phyloP scores from a whole-genome alignment of 2,329 filamentous ascomycete genomes.

The Diaporthe amygdali region DNA sequence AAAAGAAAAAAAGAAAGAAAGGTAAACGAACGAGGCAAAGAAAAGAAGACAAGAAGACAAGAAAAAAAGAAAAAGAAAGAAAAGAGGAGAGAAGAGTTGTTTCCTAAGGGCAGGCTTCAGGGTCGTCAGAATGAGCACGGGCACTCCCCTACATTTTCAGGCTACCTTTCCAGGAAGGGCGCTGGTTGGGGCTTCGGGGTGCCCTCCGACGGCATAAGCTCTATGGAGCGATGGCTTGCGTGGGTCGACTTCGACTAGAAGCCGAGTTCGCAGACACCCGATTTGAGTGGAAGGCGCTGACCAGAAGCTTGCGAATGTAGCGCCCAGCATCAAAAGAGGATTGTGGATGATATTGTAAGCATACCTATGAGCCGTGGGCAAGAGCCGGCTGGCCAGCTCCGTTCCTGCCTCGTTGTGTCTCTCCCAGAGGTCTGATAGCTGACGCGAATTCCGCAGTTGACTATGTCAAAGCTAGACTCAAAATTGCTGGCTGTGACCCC shows the following conservation, averaged over 20 bases:
- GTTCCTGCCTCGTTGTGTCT: not conserved
- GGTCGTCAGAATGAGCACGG: not conserved
- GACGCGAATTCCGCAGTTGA: slow-evolving; percentile 45
- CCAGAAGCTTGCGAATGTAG: not conserved
- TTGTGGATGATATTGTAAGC: slow-evolving; percentile 69
- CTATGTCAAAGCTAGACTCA: slow-evolving; percentile 77
- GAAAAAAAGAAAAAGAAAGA: no score
- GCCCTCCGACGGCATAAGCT: not conserved
- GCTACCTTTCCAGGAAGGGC: not conserved
- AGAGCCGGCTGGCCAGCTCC: not conserved
- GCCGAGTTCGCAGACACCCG: not conserved
- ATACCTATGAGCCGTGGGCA: no score
- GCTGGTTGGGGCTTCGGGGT: not conserved
- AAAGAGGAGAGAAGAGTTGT: no score
- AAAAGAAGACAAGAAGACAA: no score
- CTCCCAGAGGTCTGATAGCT: not conserved
- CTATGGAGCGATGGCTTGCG: not conserved
- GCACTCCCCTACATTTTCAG: not conserved
- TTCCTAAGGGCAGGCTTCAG: not conserved
- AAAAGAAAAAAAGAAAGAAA: no score
- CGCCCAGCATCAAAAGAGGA: slow-evolving; percentile 79
- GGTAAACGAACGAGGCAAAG: no score
- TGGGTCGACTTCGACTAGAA: not conserved
- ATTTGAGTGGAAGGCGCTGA: not conserved
- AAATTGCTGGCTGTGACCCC: slow-evolving; percentile 76